Conservation (phyloP, 768 basidiomycete genomes). For the Strobilomyces echinocephalus region DNA sequence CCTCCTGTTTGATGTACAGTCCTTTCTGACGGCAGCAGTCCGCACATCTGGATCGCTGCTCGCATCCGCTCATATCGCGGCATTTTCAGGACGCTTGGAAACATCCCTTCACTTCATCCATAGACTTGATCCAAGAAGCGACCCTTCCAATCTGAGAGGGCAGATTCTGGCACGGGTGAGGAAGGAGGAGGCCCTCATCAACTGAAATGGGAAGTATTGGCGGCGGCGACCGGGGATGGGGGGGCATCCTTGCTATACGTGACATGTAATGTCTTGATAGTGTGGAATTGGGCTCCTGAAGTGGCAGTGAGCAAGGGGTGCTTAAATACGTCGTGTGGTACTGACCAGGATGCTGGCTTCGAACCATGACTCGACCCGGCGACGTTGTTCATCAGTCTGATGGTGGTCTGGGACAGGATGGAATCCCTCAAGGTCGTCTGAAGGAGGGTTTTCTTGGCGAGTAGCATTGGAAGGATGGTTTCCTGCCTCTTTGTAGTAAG, state of each 20-base stretch:
- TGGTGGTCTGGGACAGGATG: conserved; percentile 18
- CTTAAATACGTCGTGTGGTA: neutral
- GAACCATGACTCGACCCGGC: conserved; percentile 67
- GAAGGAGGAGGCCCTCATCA: conserved; percentile 34
- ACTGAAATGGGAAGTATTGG: conserved; percentile 26
- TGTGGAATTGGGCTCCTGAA: conserved; percentile 62
- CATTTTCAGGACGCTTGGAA: conserved; percentile 48
- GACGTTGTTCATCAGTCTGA: conserved; percentile 38
- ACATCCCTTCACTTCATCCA: conserved; percentile 41
- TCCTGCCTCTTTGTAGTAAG: conserved; percentile 31
- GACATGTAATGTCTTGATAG: conserved; percentile 34
- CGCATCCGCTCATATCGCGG: conserved; percentile 49
- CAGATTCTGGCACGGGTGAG: conserved; percentile 33
- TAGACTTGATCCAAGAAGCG: conserved; percentile 40
- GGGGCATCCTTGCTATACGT: conserved; percentile 44
- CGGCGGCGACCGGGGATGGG: conserved; percentile 37
- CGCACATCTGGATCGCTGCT: conserved; percentile 56
- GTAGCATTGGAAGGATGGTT: conserved; percentile 33
- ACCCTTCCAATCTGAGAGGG: conserved; percentile 42
- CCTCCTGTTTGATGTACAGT: conserved; percentile 52
- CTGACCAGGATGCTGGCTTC: conserved; percentile 61
- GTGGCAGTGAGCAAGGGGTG: conserved; percentile 2
- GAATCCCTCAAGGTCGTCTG: conserved; percentile 20
- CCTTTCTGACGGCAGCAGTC: conserved; percentile 30
- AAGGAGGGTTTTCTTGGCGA: conserved; percentile 26